Percentiles rank a stretch among this genome's conserved stretches.
These are phyloP conservation scores for Neltuma alba DNA, from an alignment of 306 rosid genomes.

Conservation along the genomic window DNA sequence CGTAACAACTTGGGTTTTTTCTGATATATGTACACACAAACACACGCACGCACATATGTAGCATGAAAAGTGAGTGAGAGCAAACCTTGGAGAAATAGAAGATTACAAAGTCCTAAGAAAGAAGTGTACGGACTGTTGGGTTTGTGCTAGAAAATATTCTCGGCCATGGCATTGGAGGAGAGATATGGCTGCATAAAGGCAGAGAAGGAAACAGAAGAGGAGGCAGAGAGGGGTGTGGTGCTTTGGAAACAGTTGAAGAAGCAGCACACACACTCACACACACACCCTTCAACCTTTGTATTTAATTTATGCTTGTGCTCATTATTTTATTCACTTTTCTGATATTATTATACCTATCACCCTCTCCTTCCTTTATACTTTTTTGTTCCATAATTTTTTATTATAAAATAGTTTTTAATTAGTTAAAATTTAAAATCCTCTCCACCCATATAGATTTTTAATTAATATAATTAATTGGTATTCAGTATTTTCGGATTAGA, in stretches of 20 bases:
- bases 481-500: too few relatives aligned
- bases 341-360: slow-evolving; percentile 10
- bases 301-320: slow-evolving; percentile 26
- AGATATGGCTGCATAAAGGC: slow-evolving; percentile 9
- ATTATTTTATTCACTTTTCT: neutral
- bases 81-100: slow-evolving; percentile 20
- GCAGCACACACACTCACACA: neutral
- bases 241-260: slow-evolving; percentile 28
- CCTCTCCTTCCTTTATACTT: neutral
- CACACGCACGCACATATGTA: neutral
- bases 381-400: neutral
- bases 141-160: neutral
- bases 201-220: slow-evolving; percentile 15
- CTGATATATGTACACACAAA: neutral
- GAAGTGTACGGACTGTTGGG: slow-evolving; percentile 11
- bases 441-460: neutral
- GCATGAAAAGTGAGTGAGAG: neutral
- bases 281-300: neutral
- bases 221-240: neutral
- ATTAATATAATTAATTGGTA: neutral
- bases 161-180: slow-evolving; percentile 32
- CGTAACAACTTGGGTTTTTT: neutral
- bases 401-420: neutral
- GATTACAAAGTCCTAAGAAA: neutral
- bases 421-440: neutral